Base-by-base conservation (phyloP, 2,329 filamentous ascomycete genomes). In the Pseudogymnoascus pannorum region DNA sequence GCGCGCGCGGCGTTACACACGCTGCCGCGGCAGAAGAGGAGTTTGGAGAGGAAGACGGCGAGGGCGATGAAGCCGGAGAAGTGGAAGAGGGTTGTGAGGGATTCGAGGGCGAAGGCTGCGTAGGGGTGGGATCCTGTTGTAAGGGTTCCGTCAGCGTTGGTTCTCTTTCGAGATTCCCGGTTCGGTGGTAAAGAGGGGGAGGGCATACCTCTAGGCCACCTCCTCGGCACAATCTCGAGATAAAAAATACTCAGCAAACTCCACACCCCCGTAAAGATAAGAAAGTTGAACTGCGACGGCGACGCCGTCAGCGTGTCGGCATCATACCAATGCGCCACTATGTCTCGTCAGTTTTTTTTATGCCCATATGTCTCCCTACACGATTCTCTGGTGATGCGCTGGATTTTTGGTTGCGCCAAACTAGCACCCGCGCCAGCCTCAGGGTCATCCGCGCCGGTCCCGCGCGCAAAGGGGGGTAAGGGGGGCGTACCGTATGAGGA, bases 321-420 rank as follows among this genome's bases (percentile, higher is more conserved):
- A 70, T 81, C 77, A 71, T 84, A 86, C 81, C 82, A 86, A 72
- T 86, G 77, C 65, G 81, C 76, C 61, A 87, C 84, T 87, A 12
- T 16, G 7, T 11, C 16, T n/a, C 16, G 24, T 31, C 20, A 36
- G 38, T 18, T 18, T 20, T 8, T 7, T 2, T n/a, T n/a, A n/a
- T n/a, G n/a, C n/a, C n/a, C n/a, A n/a, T n/a, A n/a, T n/a, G n/a
- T n/a, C n/a, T n/a, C n/a, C n/a, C n/a, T n/a, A n/a, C n/a, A n/a
- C n/a, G n/a, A n/a, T n/a, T n/a, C n/a, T n/a, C n/a, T n/a, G n/a
- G n/a, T n/a, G n/a, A n/a, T n/a, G n/a, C n/a, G n/a, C n/a, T n/a
- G 8, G n/a, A 14, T 38, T 8, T 16, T 22, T 14, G 62, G 12
- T 54, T 22, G 24, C n/a, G 4, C 57, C 4, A 42, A 16, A 58